Conservation (phyloP, 2,329 filamentous ascomycete genomes). For the Colletotrichum salicis region DNA sequence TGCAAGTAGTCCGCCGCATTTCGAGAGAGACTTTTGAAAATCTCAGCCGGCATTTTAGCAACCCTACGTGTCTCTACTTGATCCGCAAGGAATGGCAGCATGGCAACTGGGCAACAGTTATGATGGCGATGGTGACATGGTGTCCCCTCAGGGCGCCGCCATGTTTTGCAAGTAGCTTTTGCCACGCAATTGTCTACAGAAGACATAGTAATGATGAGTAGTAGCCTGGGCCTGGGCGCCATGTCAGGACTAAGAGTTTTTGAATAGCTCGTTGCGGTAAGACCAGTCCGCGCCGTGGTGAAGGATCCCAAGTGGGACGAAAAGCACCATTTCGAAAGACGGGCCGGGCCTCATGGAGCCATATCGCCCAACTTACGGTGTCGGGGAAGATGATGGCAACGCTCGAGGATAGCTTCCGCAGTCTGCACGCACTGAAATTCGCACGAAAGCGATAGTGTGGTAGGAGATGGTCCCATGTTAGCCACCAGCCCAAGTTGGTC, state of each 20-base stretch:
- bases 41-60: neutral
- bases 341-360: slow-evolving; percentile 20
- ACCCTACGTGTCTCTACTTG: no score
- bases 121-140: no score
- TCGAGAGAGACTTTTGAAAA: neutral
- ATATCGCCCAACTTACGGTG: slow-evolving; percentile 6
- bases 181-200: no score
- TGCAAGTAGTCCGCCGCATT: neutral
- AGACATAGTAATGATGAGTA: no score
- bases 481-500: neutral
- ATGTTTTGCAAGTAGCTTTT: no score
- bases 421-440: neutral
- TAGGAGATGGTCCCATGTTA: neutral
- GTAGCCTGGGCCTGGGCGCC: no score
- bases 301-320: neutral
- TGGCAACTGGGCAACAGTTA: no score
- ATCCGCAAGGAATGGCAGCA: no score
- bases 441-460: slow-evolving; percentile 3
- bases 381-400: neutral
- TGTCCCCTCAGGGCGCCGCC: no score
- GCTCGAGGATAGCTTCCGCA: neutral
- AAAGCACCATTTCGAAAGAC: neutral
- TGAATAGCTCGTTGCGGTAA: neutral
- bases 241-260: neutral
- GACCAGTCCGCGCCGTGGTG: neutral